Evolutionary conservation across 169 alveolate genomes (phyloP).

Genomic region (Pseudocohnilembus persalinus): DNA sequence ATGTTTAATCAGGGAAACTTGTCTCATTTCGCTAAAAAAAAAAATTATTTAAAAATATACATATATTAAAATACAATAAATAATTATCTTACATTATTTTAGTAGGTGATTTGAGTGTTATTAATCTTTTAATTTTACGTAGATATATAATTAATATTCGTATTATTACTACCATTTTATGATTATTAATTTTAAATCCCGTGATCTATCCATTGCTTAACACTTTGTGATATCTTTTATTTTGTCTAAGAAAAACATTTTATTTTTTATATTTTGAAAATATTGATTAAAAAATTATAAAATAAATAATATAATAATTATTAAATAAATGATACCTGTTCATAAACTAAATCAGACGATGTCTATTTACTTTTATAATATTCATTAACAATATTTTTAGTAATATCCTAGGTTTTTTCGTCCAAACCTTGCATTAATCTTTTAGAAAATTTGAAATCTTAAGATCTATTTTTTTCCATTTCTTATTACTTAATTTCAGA

Average conservation of each 20-base stretch:
- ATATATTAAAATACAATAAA: too few species aligned
- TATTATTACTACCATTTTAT: too few species aligned
- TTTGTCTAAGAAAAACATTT: background rate
- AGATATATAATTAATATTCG: too few species aligned
- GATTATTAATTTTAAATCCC: too few species aligned
- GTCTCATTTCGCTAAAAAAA: background rate
- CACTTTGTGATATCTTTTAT: background rate
- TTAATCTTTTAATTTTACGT: too few species aligned
- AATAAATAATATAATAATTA: too few species aligned
- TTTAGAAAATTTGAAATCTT: too few species aligned
- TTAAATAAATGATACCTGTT: background rate
- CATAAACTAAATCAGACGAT: background rate
- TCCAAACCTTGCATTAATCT: background rate
- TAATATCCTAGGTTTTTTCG: background rate
- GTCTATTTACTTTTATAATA: background rate
- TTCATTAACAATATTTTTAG: background rate
- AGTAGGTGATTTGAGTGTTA: too few species aligned
- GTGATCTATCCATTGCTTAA: background rate
- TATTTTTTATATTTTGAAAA: too few species aligned
- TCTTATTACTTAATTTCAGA: background rate
- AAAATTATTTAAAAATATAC: too few species aligned
- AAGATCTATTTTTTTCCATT: too few species aligned
- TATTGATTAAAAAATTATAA: background rate
- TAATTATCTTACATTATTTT: too few species aligned
- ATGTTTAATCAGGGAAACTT: background rate